Conservation (phyloP, 2,329 filamentous ascomycete species). For the Ophiocordyceps unilateralis region DNA sequence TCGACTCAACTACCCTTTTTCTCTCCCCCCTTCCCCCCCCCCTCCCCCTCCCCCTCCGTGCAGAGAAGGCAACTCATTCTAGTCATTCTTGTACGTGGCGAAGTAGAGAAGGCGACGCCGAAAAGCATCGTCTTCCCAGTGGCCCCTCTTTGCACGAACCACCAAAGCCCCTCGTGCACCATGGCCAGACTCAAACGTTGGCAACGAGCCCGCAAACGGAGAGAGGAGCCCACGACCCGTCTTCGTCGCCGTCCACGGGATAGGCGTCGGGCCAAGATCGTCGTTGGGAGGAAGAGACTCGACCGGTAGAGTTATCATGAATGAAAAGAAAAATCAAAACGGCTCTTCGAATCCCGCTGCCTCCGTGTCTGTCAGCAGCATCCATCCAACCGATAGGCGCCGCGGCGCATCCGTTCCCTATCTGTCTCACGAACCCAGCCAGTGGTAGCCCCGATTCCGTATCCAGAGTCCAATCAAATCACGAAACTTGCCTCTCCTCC, state of each 20-base stretch:
- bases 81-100: not conserved
- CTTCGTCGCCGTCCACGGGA: not conserved
- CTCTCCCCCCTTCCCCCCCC: too few species aligned
- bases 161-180: too few species aligned
- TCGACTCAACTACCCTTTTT: not conserved
- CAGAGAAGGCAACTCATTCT: not conserved
- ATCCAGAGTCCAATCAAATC: not conserved
- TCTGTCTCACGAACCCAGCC: not conserved
- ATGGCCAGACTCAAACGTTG: too few species aligned
- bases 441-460: not conserved
- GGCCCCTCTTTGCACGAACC: too few species aligned
- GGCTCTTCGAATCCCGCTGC: not conserved
- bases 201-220: too few species aligned
- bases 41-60: not conserved
- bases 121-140: too few species aligned
- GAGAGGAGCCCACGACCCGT: not conserved
- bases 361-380: not conserved
- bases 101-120: not conserved
- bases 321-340: slow-evolving; percentile 1
- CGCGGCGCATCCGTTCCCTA: not conserved
- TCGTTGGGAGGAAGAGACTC: not conserved
- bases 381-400: not conserved
- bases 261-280: not conserved
- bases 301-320: not conserved
- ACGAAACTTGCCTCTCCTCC: not conserved